Conservation (phyloP, 2,329 filamentous ascomycete genomes). For the Fusarium penzigii region DNA sequence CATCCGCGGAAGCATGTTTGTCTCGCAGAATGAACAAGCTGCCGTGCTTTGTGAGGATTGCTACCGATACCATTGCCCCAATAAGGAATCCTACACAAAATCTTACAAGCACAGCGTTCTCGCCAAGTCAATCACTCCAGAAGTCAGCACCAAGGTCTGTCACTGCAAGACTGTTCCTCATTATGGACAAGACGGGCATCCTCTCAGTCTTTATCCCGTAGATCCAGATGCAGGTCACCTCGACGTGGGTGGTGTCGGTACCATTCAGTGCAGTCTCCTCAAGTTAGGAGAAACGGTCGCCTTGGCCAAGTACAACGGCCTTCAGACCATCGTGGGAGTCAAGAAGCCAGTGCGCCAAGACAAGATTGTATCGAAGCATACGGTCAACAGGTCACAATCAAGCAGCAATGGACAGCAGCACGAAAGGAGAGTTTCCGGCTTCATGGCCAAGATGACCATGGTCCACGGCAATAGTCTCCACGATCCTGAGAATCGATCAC, state of each 20-base stretch:
- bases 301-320: slow-evolving; percentile 17
- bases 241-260: background rate
- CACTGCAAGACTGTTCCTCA: slow-evolving; percentile 6
- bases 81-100: slow-evolving; percentile 13
- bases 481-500: slow-evolving; percentile 9
- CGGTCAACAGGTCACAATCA: background rate
- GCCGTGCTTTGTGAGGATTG: slow-evolving; percentile 20
- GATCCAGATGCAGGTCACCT: slow-evolving; percentile 4
- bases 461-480: slow-evolving; percentile 6
- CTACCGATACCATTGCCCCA: slow-evolving; percentile 15
- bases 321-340: slow-evolving; percentile 15
- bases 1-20: slow-evolving; percentile 23
- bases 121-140: slow-evolving; percentile 13
- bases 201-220: slow-evolving; percentile 11
- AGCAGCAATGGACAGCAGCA: slow-evolving; percentile 5
- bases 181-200: background rate
- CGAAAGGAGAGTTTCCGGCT: background rate
- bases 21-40: slow-evolving; percentile 4
- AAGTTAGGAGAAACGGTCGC: slow-evolving; percentile 14
- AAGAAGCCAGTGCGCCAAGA: slow-evolving; percentile 4
- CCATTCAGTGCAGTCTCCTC: slow-evolving; percentile 10
- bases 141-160: slow-evolving; percentile 20
- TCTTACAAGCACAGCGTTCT: slow-evolving; percentile 21
- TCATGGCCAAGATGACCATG: slow-evolving; percentile 6
- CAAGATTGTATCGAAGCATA: background rate